Evolutionary conservation across 441 rosid species (phyloP).

Genomic region (Eugenia klotzschiana): DNA sequence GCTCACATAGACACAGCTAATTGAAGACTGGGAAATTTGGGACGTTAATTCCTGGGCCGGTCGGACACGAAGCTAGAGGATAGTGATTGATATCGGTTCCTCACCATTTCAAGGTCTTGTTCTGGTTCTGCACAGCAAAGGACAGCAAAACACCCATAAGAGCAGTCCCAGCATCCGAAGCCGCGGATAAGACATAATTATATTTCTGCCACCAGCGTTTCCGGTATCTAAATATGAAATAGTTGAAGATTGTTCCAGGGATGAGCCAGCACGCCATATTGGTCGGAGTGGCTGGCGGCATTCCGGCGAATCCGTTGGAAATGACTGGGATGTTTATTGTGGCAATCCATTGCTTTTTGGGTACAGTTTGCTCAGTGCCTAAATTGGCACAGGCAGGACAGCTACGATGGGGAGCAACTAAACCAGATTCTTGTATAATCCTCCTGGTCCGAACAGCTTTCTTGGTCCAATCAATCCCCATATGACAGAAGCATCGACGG

Average conservation of each 20-base stretch:
- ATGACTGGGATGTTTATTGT: conserved; percentile 84
- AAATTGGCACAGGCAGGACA: conserved; percentile 75
- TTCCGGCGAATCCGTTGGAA: conserved; percentile 83
- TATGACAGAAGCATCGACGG: conserved; percentile 84
- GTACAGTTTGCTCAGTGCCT: conserved; percentile 68
- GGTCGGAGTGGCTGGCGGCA: conserved; percentile 97
- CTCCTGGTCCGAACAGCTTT: conserved; percentile 75
- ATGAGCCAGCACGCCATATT: conserved; percentile 87
- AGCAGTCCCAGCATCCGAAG: conserved; percentile 90
- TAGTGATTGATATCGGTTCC: conserved; percentile 76
- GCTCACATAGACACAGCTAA: neutral
- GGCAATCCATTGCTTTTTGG: conserved; percentile 88
- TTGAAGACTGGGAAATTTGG: conserved; percentile 61
- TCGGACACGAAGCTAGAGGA: conserved; percentile 77
- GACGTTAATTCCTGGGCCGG: conserved; percentile 54
- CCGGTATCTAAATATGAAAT: conserved; percentile 63
- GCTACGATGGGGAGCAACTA: conserved; percentile 90
- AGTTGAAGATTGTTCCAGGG: conserved; percentile 78
- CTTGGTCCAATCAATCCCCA: conserved; percentile 90
- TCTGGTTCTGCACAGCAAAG: conserved; percentile 72
- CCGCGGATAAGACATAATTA: conserved; percentile 78
- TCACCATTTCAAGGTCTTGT: conserved; percentile 66
- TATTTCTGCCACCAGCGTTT: conserved; percentile 97
- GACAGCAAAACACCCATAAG: conserved; percentile 90
- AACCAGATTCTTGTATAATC: conserved; percentile 77